A percentile compares a stretch with the other conserved stretches of the same genome.
Conservation (phyloP, 208 protist species). For the Crithidia mellificae region DNA sequence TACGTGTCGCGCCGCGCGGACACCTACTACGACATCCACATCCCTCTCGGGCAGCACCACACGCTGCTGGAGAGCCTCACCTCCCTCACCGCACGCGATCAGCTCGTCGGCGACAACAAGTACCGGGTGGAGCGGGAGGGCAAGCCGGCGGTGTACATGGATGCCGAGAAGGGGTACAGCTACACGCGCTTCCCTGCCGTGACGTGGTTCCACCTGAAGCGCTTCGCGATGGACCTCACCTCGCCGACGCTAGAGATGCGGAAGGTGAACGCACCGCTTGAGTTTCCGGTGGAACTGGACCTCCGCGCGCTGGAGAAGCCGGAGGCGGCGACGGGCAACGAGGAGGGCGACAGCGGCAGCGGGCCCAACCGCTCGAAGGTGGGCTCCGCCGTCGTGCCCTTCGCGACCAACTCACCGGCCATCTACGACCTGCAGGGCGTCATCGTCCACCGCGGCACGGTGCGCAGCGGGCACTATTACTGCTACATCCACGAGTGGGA, state of each 20-base stretch:
- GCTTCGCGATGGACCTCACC: conserved; percentile 89
- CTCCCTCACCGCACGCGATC: conserved; percentile 73
- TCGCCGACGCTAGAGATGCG: conserved; percentile 81
- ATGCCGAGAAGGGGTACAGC: conserved; percentile 79
- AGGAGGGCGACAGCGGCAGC: background rate
- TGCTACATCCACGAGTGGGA: conserved; percentile 89
- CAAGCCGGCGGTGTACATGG: conserved; percentile 79
- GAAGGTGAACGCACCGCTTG: conserved; percentile 78
- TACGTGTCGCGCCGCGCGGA: conserved; percentile 73
- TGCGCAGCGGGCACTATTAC: conserved; percentile 90
- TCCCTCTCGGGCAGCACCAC: conserved; percentile 65
- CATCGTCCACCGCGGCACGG: conserved; percentile 88
- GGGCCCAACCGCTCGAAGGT: background rate
- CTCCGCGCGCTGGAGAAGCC: conserved; percentile 60
- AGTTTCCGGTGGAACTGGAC: conserved; percentile 78
- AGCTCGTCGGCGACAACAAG: conserved; percentile 91
- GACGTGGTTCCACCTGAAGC: conserved; percentile 90
- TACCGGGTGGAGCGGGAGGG: conserved; percentile 85
- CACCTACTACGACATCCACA: conserved; percentile 90
- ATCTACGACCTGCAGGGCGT: conserved; percentile 88
- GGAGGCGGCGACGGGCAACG: conserved; percentile 4
- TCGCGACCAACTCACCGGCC: conserved; percentile 56
- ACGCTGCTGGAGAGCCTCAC: conserved; percentile 73
- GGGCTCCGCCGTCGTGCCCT: conserved; percentile 33
- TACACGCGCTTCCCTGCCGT: conserved; percentile 86